Conservation (phyloP, 2,329 filamentous ascomycete genomes). For the Colletotrichum graminicola region DNA sequence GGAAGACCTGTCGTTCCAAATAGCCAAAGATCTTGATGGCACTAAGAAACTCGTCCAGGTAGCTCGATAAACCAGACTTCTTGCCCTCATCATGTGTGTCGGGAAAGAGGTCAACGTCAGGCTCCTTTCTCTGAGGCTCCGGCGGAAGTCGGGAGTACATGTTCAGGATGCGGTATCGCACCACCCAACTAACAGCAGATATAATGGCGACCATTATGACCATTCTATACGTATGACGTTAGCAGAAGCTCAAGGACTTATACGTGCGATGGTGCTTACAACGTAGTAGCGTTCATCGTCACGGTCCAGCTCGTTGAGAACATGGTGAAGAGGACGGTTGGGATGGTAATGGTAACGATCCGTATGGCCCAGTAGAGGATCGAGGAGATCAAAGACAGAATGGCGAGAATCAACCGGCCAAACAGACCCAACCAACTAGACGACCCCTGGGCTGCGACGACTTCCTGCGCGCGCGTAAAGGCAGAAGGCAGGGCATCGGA, state of each 20-base stretch:
- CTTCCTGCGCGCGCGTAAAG: conserved; percentile 54
- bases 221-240: conserved; percentile 63
- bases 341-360: conserved; percentile 88
- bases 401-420: conserved; percentile 65
- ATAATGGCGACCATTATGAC: conserved; percentile 81
- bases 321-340: conserved; percentile 88
- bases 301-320: conserved; percentile 95
- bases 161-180: conserved; percentile 94
- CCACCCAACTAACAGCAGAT: conserved; percentile 92
- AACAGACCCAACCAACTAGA: conserved; percentile 70
- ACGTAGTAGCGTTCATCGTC: conserved; percentile 97
- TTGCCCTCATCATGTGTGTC: conserved; percentile 90
- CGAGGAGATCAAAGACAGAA: conserved; percentile 68
- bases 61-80: conserved; percentile 94
- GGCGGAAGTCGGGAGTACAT: conserved; percentile 96
- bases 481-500: conserved; percentile 52
- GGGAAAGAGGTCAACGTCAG: conserved; percentile 93
- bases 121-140: conserved; percentile 95
- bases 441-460: conserved; percentile 54
- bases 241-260: conserved; percentile 34
- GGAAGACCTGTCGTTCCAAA: conserved; percentile 94
- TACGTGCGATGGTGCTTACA: conserved; percentile 67
- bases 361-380: conserved; percentile 84
- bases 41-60: conserved; percentile 96
- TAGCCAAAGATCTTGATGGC: conserved; percentile 99